A percentile compares a stretch with the other conserved stretches of the same genome.
phyloP scores from a whole-genome alignment of 495 filamentous ascomycete species.

The Penicillium argentinense region DNA sequence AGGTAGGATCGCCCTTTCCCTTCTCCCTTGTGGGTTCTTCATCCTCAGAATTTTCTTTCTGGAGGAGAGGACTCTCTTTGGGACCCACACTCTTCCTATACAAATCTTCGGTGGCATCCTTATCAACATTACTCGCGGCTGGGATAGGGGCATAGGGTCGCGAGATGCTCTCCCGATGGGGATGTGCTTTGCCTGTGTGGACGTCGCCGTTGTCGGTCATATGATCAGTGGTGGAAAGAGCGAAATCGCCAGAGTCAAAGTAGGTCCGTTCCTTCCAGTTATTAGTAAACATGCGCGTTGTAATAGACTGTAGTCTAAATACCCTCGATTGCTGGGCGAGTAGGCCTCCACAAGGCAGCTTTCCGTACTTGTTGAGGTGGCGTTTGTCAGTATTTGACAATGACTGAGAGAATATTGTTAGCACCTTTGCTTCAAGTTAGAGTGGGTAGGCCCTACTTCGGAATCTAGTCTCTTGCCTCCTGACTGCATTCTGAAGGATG shows the following conservation, averaged over 20 bases:
- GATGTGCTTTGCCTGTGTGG: slow-evolving; percentile 28
- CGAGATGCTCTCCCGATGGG: slow-evolving; percentile 28
- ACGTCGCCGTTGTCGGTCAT: slow-evolving; percentile 26
- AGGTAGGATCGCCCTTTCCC: background rate
- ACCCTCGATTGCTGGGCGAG: slow-evolving; percentile 14
- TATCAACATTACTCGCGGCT: slow-evolving; percentile 23
- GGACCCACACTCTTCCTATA: slow-evolving; percentile 13
- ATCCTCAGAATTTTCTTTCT: slow-evolving; percentile 6
- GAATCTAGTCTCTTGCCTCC: too few relatives aligned
- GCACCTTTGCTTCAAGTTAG: too few relatives aligned
- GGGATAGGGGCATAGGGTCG: slow-evolving; percentile 32
- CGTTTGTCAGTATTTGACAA: slow-evolving; percentile 10
- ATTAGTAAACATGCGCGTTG: slow-evolving; percentile 4
- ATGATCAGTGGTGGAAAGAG: slow-evolving; percentile 26
- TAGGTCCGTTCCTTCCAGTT: slow-evolving; percentile 26
- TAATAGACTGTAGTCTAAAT: slow-evolving; percentile 2
- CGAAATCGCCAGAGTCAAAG: slow-evolving; percentile 36
- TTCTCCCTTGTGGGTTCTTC: slow-evolving; percentile 5
- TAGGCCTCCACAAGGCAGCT: slow-evolving; percentile 13
- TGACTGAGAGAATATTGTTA: too few relatives aligned
- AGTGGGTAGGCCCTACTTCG: too few relatives aligned
- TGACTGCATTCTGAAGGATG: too few relatives aligned
- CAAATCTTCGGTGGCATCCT: slow-evolving; percentile 22
- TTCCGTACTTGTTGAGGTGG: slow-evolving; percentile 15
- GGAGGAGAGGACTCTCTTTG: slow-evolving; percentile 14